These are phyloP conservation scores for Candida montana DNA, from an alignment of 805 yeast genomes.

Conservation along the genomic window DNA sequence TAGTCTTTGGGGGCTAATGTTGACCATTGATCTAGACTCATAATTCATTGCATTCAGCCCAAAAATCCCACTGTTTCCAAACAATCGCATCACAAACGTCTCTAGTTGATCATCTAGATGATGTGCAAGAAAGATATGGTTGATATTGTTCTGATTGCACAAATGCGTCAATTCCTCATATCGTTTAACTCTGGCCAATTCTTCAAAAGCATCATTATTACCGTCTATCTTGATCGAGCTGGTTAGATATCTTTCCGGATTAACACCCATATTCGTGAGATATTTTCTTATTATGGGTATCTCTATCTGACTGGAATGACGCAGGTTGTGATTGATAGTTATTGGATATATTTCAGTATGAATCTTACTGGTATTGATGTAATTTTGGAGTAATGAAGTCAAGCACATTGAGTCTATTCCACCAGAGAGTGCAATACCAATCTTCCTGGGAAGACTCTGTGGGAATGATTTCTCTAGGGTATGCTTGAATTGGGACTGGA, in stretches of 20 bases:
- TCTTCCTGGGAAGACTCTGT: conserved; percentile 20
- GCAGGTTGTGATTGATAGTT: conserved; percentile 60
- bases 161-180: conserved; percentile 37
- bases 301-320: conserved; percentile 30
- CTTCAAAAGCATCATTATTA: conserved; percentile 39
- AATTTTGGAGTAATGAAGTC: conserved; percentile 42
- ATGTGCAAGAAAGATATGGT: conserved; percentile 56
- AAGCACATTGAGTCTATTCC: conserved; percentile 80
- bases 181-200: conserved; percentile 52
- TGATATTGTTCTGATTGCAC: conserved; percentile 32
- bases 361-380: conserved; percentile 25
- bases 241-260: conserved; percentile 26
- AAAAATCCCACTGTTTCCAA: conserved; percentile 38
- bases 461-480: background rate
- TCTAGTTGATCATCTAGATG: conserved; percentile 70
- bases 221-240: conserved; percentile 23
- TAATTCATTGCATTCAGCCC: conserved; percentile 56
- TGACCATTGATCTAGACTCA: conserved; percentile 16
- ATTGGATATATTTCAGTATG: conserved; percentile 42
- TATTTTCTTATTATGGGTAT: conserved; percentile 22
- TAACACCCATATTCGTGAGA: conserved; percentile 14
- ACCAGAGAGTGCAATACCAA: conserved; percentile 66
- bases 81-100: conserved; percentile 54
- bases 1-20: conserved; percentile 16
- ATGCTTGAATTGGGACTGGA: conserved; percentile 1